These are phyloP conservation scores for Austroboletus novae-zelandiae DNA, from an alignment of 1,284 basidiomycete genomes.

Conservation along the genomic window DNA sequence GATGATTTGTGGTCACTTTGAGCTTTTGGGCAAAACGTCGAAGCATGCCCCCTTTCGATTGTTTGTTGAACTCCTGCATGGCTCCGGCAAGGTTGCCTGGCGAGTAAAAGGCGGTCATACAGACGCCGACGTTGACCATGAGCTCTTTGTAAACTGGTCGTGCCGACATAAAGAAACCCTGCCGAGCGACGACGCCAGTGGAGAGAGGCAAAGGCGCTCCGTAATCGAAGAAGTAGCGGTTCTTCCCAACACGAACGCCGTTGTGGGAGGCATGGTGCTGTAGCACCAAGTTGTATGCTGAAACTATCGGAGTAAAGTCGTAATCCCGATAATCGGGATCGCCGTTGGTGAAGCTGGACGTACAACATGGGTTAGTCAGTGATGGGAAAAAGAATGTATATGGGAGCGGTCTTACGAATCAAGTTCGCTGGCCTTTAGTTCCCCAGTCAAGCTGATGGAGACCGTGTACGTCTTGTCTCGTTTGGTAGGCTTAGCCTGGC, in stretches of 20 bases:
- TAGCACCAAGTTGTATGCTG: conserved; percentile 64
- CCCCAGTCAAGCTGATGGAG: conserved; percentile 45
- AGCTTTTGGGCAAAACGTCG: conserved; percentile 50
- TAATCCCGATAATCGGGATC: conserved; percentile 38
- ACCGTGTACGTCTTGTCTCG: conserved; percentile 51
- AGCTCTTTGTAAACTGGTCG: conserved; percentile 62
- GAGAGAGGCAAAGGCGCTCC: conserved; percentile 35
- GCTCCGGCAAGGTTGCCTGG: conserved; percentile 60
- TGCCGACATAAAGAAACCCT: conserved; percentile 68
- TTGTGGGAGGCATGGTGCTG: conserved; percentile 53
- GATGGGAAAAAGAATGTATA: neutral
- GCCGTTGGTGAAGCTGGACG: conserved; percentile 51
- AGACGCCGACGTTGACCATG: conserved; percentile 73
- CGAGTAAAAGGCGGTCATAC: conserved; percentile 69
- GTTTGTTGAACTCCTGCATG: conserved; percentile 44
- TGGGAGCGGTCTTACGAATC: conserved; percentile 42
- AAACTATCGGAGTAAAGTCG: conserved; percentile 53
- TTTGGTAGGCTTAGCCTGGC: conserved; percentile 41
- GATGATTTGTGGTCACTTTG: conserved; percentile 55
- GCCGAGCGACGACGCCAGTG: conserved; percentile 53
- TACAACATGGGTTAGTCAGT: neutral
- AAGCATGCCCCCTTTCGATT: conserved; percentile 47
- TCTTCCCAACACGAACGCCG: conserved; percentile 59
- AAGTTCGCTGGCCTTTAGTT: conserved; percentile 45
- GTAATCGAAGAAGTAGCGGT: conserved; percentile 56